Conservation (phyloP, 495 filamentous ascomycete genomes). For the Neurospora sublineolata region DNA sequence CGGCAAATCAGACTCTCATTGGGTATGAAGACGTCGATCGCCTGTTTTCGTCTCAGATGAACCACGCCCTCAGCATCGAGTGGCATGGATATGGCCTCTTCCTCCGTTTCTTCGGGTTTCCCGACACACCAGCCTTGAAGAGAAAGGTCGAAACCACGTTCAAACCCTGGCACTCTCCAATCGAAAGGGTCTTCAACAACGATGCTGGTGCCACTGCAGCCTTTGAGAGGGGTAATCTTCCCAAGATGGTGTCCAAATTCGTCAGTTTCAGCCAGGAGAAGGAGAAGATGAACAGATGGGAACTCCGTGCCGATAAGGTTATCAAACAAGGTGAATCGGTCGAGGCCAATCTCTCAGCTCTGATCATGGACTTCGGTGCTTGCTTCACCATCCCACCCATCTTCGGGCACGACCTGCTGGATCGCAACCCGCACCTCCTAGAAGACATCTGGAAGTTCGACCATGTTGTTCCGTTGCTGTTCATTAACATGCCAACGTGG, state of each 20-base stretch:
- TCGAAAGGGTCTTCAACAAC: conserved; percentile 5
- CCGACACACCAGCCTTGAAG: not conserved
- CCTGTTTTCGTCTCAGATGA: not conserved
- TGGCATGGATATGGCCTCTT: not conserved
- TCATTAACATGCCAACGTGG: conserved; percentile 10
- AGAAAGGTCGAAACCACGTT: not conserved
- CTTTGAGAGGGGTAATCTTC: not conserved
- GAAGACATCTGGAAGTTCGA: conserved; percentile 11
- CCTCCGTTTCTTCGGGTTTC: conserved; percentile 1
- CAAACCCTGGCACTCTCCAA: not conserved
- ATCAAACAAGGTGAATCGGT: not conserved
- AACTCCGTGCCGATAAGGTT: not conserved
- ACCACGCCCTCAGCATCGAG: not conserved
- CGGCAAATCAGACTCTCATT: conserved; percentile 1
- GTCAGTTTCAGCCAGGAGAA: not conserved
- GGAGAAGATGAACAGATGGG: conserved; percentile 1
- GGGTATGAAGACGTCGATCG: not conserved
- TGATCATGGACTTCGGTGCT: conserved; percentile 3
- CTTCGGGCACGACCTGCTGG: conserved; percentile 3
- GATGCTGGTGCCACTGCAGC: not conserved
- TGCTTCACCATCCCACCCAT: conserved; percentile 3
- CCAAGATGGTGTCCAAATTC: not conserved
- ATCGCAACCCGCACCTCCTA: conserved; percentile 1
- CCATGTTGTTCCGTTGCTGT: conserved; percentile 9
- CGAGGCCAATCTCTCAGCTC: conserved; percentile 2